phyloP scores from a whole-genome alignment of 176 grass and related monocot genomes.

The Olyra latifolia region DNA sequence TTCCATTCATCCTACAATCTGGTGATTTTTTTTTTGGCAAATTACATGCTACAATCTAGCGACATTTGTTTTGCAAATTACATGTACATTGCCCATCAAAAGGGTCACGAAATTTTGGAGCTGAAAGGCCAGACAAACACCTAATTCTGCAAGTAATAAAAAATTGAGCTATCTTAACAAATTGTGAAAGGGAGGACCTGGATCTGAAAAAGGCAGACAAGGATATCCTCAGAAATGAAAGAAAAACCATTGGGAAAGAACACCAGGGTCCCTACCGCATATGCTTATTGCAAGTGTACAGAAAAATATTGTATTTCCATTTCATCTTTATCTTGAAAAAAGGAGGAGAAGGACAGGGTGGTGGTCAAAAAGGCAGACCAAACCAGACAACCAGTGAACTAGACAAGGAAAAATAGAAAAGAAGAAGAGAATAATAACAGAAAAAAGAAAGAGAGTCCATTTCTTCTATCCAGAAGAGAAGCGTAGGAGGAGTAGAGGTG shows the following conservation, averaged over 20 bases:
- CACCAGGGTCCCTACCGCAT: background rate
- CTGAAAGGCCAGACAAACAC: constrained; percentile 36
- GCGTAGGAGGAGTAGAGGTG: background rate
- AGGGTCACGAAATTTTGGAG: background rate
- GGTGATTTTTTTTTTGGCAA: no score
- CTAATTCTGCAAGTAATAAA: constrained; percentile 1
- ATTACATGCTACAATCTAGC: no score
- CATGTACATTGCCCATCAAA: constrained; percentile 22
- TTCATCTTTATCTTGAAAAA: constrained; percentile 31
- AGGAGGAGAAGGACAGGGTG: constrained; percentile 17
- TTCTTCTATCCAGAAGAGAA: background rate
- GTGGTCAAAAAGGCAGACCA: constrained; percentile 45
- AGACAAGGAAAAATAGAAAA: background rate
- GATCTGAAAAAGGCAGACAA: constrained; percentile 41
- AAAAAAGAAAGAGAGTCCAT: background rate
- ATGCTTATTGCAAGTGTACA: background rate
- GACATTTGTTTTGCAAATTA: background rate
- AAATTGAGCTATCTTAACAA: background rate
- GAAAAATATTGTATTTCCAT: background rate
- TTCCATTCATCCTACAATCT: no score
- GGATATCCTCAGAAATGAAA: constrained; percentile 33
- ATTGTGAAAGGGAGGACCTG: background rate
- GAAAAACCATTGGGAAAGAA: background rate
- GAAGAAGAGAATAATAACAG: background rate
- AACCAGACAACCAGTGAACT: constrained; percentile 37